A percentile compares a stretch with the other conserved stretches of the same genome.
Conservation (phyloP, 2,329 filamentous ascomycete genomes). For the Neonectria ditissima region DNA sequence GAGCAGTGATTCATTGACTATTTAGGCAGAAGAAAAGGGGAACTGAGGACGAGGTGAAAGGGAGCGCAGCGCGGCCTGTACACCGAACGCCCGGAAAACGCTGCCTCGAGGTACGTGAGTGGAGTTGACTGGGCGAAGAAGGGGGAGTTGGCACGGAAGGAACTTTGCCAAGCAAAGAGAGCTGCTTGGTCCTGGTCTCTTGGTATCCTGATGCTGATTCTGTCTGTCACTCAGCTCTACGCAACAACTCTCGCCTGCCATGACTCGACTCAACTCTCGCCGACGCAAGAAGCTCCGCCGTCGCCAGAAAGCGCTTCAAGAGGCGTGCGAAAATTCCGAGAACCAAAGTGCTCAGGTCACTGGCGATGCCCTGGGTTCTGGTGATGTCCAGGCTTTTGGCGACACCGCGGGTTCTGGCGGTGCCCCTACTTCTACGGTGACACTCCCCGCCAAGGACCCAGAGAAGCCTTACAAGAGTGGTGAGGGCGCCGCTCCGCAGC, state of each 20-base stretch:
- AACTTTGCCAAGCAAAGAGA: background rate
- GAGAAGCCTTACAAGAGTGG: accelerated
- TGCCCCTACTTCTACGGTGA: background rate
- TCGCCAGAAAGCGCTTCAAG: background rate
- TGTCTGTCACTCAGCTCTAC: background rate
- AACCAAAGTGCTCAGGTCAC: background rate
- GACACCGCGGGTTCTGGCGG: background rate
- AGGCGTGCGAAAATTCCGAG: background rate
- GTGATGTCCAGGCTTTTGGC: background rate
- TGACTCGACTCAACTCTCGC: background rate
- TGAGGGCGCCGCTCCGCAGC: background rate
- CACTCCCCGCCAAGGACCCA: background rate
- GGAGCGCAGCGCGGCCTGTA: background rate
- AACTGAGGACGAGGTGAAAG: background rate
- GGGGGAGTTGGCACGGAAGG: background rate
- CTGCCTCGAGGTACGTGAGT: background rate
- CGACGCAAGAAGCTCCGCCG: background rate
- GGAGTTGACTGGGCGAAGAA: background rate
- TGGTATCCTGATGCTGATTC: background rate
- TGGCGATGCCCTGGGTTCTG: background rate
- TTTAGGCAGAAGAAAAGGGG: background rate
- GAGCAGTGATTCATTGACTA: background rate
- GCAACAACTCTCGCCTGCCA: background rate
- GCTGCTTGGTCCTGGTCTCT: background rate
- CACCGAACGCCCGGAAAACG: background rate